A percentile compares a stretch with the other conserved stretches of the same genome.
phyloP scores from a whole-genome alignment of 495 filamentous ascomycete species.

The Daldinia decipiens region DNA sequence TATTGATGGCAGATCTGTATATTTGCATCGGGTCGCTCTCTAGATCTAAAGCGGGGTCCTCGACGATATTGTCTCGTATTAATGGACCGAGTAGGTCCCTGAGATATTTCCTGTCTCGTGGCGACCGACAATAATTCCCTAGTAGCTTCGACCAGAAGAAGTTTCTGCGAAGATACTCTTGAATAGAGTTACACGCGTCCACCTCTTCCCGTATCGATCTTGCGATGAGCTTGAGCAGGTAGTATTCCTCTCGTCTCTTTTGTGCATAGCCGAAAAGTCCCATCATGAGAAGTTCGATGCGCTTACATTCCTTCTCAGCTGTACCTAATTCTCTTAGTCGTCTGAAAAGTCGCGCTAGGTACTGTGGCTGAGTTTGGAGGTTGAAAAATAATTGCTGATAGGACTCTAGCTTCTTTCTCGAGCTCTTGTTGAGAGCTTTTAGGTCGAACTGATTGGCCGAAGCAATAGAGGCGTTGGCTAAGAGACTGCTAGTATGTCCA shows the following conservation, averaged over 20 bases:
- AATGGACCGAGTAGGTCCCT: conserved; percentile 83
- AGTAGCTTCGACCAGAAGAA: conserved; percentile 94
- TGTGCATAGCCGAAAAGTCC: conserved; percentile 97
- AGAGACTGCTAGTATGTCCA: conserved; percentile 84
- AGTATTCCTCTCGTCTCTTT: conserved; percentile 96
- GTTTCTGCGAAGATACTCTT: conserved; percentile 88
- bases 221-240: conserved; percentile 88
- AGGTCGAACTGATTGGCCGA: conserved; percentile 94
- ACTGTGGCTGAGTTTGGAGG: conserved; percentile 95
- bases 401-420: conserved; percentile 90
- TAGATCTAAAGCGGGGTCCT: conserved; percentile 88
- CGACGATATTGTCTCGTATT: conserved; percentile 87
- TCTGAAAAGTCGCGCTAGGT: conserved; percentile 88
- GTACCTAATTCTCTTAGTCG: conserved; percentile 84
- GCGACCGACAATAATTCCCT: conserved; percentile 87
- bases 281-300: conserved; percentile 94
- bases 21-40: conserved; percentile 99
- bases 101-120: conserved; percentile 91
- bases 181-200: conserved; percentile 73
- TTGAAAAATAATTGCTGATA: conserved; percentile 99
- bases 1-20: conserved; percentile 92
- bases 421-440: conserved; percentile 96
- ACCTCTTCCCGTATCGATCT: conserved; percentile 88
- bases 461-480: conserved; percentile 86
- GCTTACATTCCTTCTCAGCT: conserved; percentile 90